Percentiles rank a stretch among this genome's conserved stretches.
Evolutionary conservation across 2,329 filamentous ascomycete genomes (phyloP).

Genomic region (Periconia digitata): DNA sequence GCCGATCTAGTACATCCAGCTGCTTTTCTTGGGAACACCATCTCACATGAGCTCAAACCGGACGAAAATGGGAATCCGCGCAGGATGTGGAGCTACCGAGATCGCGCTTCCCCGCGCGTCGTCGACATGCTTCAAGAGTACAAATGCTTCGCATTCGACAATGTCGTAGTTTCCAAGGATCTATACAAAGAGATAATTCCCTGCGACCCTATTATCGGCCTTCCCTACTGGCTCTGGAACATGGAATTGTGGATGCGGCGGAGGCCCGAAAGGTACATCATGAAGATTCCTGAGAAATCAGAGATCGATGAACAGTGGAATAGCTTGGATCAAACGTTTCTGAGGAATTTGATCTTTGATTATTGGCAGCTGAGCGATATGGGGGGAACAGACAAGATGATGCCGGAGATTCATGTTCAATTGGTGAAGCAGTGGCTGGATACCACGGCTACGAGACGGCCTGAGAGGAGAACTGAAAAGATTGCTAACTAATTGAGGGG

Average conservation of each 20-base stretch:
- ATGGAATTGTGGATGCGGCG: background rate
- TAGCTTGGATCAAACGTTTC: background rate
- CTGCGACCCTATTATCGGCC: background rate
- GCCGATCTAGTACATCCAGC: conserved; percentile 10
- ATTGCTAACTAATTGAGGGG: too few relatives aligned
- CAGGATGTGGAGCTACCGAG: too few relatives aligned
- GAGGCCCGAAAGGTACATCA: background rate
- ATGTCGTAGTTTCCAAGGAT: background rate
- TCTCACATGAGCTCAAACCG: background rate
- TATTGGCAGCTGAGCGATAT: background rate
- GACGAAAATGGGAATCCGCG: too few relatives aligned
- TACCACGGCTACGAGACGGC: too few relatives aligned
- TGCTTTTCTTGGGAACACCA: background rate
- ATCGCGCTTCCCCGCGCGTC: too few relatives aligned
- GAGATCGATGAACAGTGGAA: background rate
- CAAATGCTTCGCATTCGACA: background rate
- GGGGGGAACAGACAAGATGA: background rate
- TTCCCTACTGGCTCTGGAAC: background rate
- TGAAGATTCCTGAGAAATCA: background rate
- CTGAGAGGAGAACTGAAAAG: too few relatives aligned
- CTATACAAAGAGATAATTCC: background rate
- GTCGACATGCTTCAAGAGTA: too few relatives aligned
- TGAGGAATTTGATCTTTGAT: background rate
- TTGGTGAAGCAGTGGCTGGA: too few relatives aligned
- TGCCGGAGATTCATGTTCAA: too few relatives aligned